Conservation (phyloP, 768 basidiomycete genomes). For the Zangia roseola region DNA sequence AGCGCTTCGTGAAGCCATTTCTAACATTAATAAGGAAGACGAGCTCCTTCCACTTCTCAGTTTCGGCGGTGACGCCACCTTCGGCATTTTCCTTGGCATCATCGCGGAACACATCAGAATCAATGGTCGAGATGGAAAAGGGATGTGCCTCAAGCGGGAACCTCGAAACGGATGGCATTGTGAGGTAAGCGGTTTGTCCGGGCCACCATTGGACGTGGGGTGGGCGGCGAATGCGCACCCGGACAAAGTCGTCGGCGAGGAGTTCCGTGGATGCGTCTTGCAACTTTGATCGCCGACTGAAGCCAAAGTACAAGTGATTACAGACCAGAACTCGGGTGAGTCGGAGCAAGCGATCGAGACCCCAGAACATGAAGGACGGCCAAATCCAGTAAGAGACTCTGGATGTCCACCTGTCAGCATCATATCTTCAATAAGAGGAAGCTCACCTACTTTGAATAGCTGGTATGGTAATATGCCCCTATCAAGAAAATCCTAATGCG, state of each 20-base stretch:
- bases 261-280: conserved; percentile 42
- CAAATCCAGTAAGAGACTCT: conserved; percentile 30
- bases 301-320: conserved; percentile 43
- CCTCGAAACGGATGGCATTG: conserved; percentile 44
- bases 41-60: conserved; percentile 39
- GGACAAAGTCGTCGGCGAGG: conserved; percentile 46
- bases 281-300: conserved; percentile 20
- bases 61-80: neutral
- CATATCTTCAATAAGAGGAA: neutral
- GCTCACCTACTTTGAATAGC: conserved; percentile 13
- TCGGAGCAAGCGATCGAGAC: conserved; percentile 51
- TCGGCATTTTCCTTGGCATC: neutral
- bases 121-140: conserved; percentile 56
- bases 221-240: conserved; percentile 44
- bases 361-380: conserved; percentile 32
- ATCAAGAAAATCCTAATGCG: conserved; percentile 34
- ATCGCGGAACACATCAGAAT: conserved; percentile 21
- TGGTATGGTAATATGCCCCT: conserved; percentile 42
- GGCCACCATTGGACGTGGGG: conserved; percentile 50
- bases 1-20: conserved; percentile 56
- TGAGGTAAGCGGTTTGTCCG: conserved; percentile 55
- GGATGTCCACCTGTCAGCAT: neutral
- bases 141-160: conserved; percentile 56
- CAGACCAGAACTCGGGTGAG: conserved; percentile 41
- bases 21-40: conserved; percentile 59